Base-by-base conservation (phyloP, 1,284 basidiomycete species). In the Ceratorhiza oryzae-sativae region DNA sequence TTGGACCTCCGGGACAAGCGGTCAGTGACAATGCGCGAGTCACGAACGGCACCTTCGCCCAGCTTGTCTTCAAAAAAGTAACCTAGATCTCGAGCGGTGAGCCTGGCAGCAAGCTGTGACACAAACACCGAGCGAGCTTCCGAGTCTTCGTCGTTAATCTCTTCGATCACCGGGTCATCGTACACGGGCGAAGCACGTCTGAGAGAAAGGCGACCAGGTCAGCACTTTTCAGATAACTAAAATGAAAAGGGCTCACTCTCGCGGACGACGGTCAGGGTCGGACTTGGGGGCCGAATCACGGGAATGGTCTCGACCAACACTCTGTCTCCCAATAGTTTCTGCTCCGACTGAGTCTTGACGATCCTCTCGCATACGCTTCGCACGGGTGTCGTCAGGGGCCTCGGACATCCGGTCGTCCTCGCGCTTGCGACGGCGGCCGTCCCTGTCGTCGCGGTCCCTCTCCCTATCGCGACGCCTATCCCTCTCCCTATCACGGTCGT, bases 1-100 rank as follows among this genome's bases (percentile, higher is more conserved):
- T 98, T 98, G 34, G 95, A 97, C 67, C 96, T 89, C 76, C 95
- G 88, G 15, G 95, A 96, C 65, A 96, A 84, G 75, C 94, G 87
- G 80, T 99, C 97, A 12, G 93, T 97, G 51, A 98, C 95, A 77
- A 99, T 94, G 74, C 95, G 86, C 20, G 96, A 94, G 78, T 98
- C 97, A 83, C 95, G 89, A 2, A 99, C 97, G 32, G 92, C 88
- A 51, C 90, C 90, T 81, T 93, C 92, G 30, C 95, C 95, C 39
- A 98, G 86, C 80, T 94, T 95, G 80, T 97, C 94, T 85, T 98
- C 97, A 80, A 99, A 98, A 85, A 99, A 99, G 82, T 97, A 93
- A 75, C 95, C 95, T 80, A 99, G 85, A 84, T 99, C 97, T 79
- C 93, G 88, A 78, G 95, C 94, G 72, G 94, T 97, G 80, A 98